Evolutionary conservation across 2,329 filamentous ascomycete genomes (phyloP).

Genomic region (Clonostachys sp.): DNA sequence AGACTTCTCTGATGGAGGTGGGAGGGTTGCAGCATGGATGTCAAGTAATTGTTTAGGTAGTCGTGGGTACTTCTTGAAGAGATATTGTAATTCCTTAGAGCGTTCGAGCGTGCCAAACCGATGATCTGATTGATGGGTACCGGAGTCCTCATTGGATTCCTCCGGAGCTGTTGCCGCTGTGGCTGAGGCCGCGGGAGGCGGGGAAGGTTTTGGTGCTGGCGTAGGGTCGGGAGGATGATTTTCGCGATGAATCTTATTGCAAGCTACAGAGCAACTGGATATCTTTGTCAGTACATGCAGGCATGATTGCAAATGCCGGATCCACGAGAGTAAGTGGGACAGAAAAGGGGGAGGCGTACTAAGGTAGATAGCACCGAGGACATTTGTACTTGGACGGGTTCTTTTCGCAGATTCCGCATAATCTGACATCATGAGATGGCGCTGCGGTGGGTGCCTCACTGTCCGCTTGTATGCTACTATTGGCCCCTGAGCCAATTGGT

Average conservation of each 20-base stretch:
- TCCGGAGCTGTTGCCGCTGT: conserved; percentile 5
- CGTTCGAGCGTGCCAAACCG: conserved; percentile 31
- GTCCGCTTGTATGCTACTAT: no score
- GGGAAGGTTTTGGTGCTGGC: conserved; percentile 14
- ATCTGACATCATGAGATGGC: conserved; percentile 2
- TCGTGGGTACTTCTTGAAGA: conserved; percentile 49
- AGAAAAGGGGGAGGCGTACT: conserved; percentile 35
- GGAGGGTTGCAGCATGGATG: conserved; percentile 46
- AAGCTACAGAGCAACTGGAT: conserved; percentile 54
- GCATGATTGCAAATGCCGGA: background rate
- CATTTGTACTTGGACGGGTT: conserved; percentile 59
- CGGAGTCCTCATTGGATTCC: background rate
- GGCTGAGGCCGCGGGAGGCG: background rate
- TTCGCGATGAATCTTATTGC: conserved; percentile 47
- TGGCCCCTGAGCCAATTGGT: no score
- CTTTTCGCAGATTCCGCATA: conserved; percentile 48
- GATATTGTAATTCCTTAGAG: conserved; percentile 39
- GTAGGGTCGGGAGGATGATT: conserved; percentile 38
- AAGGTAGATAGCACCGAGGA: conserved; percentile 50
- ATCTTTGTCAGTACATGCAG: background rate
- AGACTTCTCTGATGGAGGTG: conserved; percentile 17
- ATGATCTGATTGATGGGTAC: background rate
- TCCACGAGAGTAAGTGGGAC: background rate
- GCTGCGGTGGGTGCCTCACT: no score
- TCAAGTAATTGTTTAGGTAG: conserved; percentile 39